Base-by-base conservation (phyloP, 2,329 filamentous ascomycete species). In the Zelopaecilomyces penicillatus region DNA sequence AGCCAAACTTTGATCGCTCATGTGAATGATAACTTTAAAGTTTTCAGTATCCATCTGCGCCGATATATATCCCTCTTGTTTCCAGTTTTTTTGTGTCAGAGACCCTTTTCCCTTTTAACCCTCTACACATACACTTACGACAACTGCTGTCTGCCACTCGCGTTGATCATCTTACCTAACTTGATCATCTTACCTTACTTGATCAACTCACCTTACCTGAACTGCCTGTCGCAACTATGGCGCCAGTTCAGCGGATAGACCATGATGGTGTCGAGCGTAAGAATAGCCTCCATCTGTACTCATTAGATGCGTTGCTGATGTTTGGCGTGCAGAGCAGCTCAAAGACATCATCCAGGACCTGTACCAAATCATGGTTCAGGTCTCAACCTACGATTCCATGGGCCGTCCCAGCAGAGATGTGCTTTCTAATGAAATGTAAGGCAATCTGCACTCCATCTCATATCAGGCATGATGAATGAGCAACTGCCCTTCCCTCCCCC, bases 311-410 rank as follows among this genome's bases (percentile, higher is more conserved):
- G 19, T 19, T 19, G 19, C 19, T 19, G 19, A 55, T 38, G 58
- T 43, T 6, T 11, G 9, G 30, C 30, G 4, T 3, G 10, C 54
- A 80, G 78, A 73, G 53, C 69, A 77, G 62, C 67, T 81, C 63
- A 78, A 80, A 57, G 71, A 78, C 54, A 69, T 79, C 49, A 78
- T 83, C 60, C 76, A 82, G 56, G 76, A 79, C 53, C 71, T 82
- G 35, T 82, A 78, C 68, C 71, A 79, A 53, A 63, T 82, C 47
- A 77, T 81, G 70, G 75, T 83, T 38, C 78, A 83, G 57, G 69
- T 76, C 29, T 71, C 75, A 30, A 72, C 74, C 47, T 84, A 82
- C 66, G 78, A 82, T 66, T 65, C 67, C 35, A 66, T 69, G 47
- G 64, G 64, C 47, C 67, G 69, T 1, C 66, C 76, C 9, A 74